These are phyloP conservation scores for Peronospora farinosa DNA, from an alignment of 352 stramenopile genomes.

Conservation along the genomic window DNA sequence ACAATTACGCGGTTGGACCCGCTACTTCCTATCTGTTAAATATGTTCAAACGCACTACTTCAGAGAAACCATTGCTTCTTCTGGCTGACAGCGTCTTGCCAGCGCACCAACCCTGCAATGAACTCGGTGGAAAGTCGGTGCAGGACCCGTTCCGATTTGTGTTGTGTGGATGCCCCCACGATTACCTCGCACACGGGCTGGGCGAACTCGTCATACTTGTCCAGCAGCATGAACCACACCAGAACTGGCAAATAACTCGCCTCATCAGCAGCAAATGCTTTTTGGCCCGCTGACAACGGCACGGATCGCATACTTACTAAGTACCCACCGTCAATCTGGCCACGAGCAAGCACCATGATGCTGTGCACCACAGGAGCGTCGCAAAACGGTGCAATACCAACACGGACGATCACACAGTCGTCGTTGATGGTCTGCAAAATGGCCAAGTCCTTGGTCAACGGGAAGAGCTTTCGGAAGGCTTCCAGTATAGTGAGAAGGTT, in stretches of 20 bases:
- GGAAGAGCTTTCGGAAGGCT: conserved; percentile 31
- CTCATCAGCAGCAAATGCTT: conserved; percentile 28
- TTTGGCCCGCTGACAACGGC: conserved; percentile 30
- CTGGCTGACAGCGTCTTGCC: conserved; percentile 34
- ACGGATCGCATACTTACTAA: conserved; percentile 38
- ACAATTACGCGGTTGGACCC: neutral
- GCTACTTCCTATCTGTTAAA: conserved; percentile 27
- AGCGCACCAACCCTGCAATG: conserved; percentile 27
- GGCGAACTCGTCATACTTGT: conserved; percentile 28
- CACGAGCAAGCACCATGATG: conserved; percentile 35
- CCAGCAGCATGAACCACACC: conserved; percentile 39
- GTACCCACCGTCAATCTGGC: conserved; percentile 42
- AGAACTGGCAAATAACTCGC: conserved; percentile 28
- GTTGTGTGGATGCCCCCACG: conserved; percentile 27
- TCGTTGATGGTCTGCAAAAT: conserved; percentile 42
- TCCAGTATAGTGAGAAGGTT: conserved; percentile 30
- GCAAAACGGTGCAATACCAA: conserved; percentile 23
- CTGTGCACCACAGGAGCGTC: conserved; percentile 36
- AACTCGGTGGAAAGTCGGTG: conserved; percentile 21
- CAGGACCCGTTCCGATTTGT: conserved; percentile 21
- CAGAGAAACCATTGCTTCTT: conserved; percentile 28
- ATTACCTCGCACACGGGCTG: conserved; percentile 36
- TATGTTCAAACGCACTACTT: conserved; percentile 16
- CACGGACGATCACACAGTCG: conserved; percentile 36
- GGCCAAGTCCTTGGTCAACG: conserved; percentile 33